Conservation (phyloP, 2,329 filamentous ascomycete genomes). For the Talaromyces marneffei region DNA sequence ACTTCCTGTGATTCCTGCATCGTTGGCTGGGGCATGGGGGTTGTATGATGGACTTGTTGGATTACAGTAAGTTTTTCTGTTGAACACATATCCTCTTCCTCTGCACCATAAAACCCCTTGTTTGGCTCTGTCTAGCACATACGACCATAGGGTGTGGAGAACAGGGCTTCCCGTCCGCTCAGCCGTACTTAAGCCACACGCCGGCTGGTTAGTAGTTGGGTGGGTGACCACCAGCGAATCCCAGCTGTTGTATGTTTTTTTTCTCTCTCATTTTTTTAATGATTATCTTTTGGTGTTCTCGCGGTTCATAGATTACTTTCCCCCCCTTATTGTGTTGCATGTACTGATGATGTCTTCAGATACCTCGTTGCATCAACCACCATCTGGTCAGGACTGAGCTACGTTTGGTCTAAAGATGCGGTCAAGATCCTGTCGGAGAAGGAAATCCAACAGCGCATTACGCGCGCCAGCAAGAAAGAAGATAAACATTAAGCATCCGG, state of each 20-base stretch:
- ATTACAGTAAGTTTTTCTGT: slow-evolving; percentile 37
- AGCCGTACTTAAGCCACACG: slow-evolving; percentile 46
- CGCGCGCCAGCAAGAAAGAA: slow-evolving; percentile 17
- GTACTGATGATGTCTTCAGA: slow-evolving; percentile 40
- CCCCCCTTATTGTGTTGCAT: background rate
- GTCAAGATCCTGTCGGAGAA: slow-evolving; percentile 69
- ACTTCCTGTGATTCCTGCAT: slow-evolving; percentile 63
- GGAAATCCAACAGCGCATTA: slow-evolving; percentile 34
- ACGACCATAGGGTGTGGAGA: slow-evolving; percentile 45
- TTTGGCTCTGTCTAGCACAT: slow-evolving; percentile 23
- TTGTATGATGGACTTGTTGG: slow-evolving; percentile 56
- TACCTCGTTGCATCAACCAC: slow-evolving; percentile 85
- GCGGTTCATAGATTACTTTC: background rate
- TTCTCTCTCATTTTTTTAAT: slow-evolving; percentile 1
- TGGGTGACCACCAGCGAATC: slow-evolving; percentile 46
- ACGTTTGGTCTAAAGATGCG: slow-evolving; percentile 82
- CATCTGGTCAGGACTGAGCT: slow-evolving; percentile 88
- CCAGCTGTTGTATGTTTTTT: slow-evolving; percentile 41
- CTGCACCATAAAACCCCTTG: background rate
- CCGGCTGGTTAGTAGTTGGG: slow-evolving; percentile 45
- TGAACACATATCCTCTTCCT: background rate
- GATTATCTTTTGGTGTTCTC: background rate
- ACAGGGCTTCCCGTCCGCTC: slow-evolving; percentile 47
- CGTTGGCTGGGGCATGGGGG: slow-evolving; percentile 50
- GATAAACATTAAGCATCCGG: background rate